Evolutionary conservation across 1,284 basidiomycete genomes (phyloP).

Genomic region (Apiotrichum brassicae): DNA sequence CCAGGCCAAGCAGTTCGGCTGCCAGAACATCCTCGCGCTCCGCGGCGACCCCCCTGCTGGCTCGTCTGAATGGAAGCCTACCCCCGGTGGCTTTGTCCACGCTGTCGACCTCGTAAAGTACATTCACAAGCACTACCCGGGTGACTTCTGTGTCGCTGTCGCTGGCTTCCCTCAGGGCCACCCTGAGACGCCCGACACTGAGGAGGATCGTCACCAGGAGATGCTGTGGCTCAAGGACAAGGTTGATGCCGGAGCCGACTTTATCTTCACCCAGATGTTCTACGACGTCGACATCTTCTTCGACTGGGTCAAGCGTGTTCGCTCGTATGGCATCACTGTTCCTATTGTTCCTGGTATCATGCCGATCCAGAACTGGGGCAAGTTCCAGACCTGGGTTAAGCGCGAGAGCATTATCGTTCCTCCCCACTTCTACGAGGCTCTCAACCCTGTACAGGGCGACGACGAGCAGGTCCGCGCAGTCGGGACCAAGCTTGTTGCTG

Average conservation of each 20-base stretch:
- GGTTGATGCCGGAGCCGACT: conserved; percentile 90
- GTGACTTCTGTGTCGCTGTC: conserved; percentile 91
- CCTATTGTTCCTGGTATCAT: conserved; percentile 90
- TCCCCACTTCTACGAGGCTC: conserved; percentile 65
- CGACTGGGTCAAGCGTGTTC: conserved; percentile 73
- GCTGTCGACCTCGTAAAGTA: conserved; percentile 85
- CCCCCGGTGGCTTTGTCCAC: conserved; percentile 79
- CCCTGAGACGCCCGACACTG: conserved; percentile 56
- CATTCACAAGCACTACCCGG: conserved; percentile 71
- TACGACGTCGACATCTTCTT: conserved; percentile 87
- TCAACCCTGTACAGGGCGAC: conserved; percentile 85
- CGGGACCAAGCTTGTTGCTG: conserved; percentile 79
- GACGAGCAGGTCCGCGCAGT: conserved; percentile 84
- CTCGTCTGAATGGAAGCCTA: conserved; percentile 81
- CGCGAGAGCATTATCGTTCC: conserved; percentile 83
- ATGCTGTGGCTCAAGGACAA: conserved; percentile 82
- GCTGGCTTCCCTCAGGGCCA: conserved; percentile 77
- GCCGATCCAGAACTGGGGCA: conserved; percentile 97
- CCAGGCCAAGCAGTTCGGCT: conserved; percentile 87
- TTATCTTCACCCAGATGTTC: conserved; percentile 95
- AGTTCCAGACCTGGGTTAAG: conserved; percentile 85
- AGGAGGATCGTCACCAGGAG: conserved; percentile 54
- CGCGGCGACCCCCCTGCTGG: conserved; percentile 88
- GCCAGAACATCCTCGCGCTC: conserved; percentile 90
- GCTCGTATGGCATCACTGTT: conserved; percentile 79